Conservation (phyloP, 192 early-diverging fungal species). For the Glomus cerebriforme region DNA sequence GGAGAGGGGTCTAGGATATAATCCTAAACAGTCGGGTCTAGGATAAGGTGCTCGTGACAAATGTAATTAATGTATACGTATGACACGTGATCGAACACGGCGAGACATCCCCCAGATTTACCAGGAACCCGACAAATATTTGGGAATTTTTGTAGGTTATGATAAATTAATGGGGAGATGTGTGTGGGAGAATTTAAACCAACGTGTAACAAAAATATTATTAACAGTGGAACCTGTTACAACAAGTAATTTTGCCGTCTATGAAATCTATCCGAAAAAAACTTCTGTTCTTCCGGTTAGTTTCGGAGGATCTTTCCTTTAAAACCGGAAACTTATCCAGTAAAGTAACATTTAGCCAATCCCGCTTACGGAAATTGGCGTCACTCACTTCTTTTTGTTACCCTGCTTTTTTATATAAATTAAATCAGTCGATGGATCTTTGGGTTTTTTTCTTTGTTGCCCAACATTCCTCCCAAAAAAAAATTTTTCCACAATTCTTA, state of each 20-base stretch:
- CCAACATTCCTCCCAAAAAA: conserved; percentile 9
- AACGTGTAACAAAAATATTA: neutral
- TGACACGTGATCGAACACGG: too few species aligned
- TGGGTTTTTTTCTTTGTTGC: neutral
- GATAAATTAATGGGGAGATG: neutral
- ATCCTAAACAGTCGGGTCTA: too few species aligned
- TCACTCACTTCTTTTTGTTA: neutral
- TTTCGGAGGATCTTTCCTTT: conserved; percentile 15
- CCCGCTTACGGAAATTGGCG: neutral
- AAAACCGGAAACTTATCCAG: conserved; percentile 13
- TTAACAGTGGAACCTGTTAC: neutral
- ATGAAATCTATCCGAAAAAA: neutral
- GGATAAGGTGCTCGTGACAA: too few species aligned
- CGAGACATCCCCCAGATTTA: too few species aligned
- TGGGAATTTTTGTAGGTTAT: neutral
- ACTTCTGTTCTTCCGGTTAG: conserved; percentile 10
- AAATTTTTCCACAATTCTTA: neutral
- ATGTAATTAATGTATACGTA: too few species aligned
- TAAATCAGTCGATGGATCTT: neutral
- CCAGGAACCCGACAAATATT: neutral
- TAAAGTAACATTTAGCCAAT: conserved; percentile 8
- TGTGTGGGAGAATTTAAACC: neutral
- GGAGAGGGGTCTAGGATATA: too few species aligned
- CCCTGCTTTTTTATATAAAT: conserved; percentile 12
- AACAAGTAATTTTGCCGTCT: neutral